These are phyloP conservation scores for Leccinum subgranulosum DNA, from an alignment of 768 basidiomycete species.

Conservation along the genomic window DNA sequence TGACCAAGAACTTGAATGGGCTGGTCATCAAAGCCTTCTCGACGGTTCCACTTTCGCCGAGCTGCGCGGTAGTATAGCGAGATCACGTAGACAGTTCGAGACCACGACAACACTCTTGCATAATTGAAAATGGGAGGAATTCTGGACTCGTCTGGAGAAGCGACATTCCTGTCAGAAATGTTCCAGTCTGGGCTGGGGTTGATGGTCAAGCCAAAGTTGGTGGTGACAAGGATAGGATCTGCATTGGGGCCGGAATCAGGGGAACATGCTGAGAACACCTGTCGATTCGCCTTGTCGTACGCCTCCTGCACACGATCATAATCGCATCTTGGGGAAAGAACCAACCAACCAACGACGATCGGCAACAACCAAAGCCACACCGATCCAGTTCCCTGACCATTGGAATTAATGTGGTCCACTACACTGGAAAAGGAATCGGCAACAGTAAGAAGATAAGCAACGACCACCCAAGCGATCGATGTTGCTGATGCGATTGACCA, in stretches of 20 bases:
- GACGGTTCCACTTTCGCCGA: slow-evolving; percentile 2
- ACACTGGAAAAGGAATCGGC: slow-evolving; percentile 16
- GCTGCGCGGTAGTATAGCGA: slow-evolving; percentile 20
- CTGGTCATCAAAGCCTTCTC: neutral
- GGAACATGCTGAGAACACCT: neutral
- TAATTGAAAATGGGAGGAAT: slow-evolving; percentile 28
- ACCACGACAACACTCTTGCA: slow-evolving; percentile 22
- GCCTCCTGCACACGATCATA: slow-evolving; percentile 25
- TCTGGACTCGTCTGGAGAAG: slow-evolving; percentile 23
- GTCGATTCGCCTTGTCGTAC: slow-evolving; percentile 14
- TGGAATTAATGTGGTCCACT: slow-evolving; percentile 23
- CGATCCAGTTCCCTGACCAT: slow-evolving; percentile 38
- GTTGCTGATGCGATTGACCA: slow-evolving; percentile 40
- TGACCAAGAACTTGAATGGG: neutral
- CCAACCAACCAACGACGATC: slow-evolving; percentile 39
- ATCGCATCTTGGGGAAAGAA: slow-evolving; percentile 40
- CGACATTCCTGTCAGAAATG: neutral
- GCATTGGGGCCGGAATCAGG: neutral
- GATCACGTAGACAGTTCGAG: slow-evolving; percentile 11
- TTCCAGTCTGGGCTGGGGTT: slow-evolving; percentile 4
- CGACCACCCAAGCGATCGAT: slow-evolving; percentile 42
- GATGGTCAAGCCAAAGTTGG: slow-evolving; percentile 18
- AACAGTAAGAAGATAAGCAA: slow-evolving; percentile 35
- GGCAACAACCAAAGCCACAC: slow-evolving; percentile 45
- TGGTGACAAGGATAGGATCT: neutral